Evolutionary conservation across 495 filamentous ascomycete genomes (phyloP).

Genomic region (Tuber aestivum): DNA sequence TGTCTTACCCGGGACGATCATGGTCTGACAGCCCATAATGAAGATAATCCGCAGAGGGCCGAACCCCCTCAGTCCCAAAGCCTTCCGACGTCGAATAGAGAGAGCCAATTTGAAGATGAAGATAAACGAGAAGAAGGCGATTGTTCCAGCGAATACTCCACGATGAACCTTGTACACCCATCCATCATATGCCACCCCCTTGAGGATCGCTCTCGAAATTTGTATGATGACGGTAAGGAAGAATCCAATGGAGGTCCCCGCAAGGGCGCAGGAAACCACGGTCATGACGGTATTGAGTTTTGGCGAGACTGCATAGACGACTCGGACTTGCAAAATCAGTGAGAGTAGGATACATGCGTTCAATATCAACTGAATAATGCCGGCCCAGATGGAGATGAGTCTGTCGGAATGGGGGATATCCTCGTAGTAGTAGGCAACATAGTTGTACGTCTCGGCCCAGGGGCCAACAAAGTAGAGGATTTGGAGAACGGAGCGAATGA

Average conservation of each 20-base stretch:
- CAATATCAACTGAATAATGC: slow-evolving; percentile 55
- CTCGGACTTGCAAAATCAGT: slow-evolving; percentile 65
- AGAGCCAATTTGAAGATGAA: slow-evolving; percentile 66
- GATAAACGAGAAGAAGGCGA: slow-evolving; percentile 68
- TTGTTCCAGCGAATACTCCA: slow-evolving; percentile 56
- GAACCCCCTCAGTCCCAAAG: slow-evolving; percentile 56
- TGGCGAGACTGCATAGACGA: slow-evolving; percentile 52
- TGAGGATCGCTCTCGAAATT: slow-evolving; percentile 53
- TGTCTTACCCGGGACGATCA: slow-evolving; percentile 68
- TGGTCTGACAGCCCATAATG: slow-evolving; percentile 68
- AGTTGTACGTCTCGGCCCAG: slow-evolving; percentile 54
- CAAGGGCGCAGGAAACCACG: slow-evolving; percentile 50
- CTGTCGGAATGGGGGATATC: slow-evolving; percentile 48
- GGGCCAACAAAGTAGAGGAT: slow-evolving; percentile 55
- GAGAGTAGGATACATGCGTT: slow-evolving; percentile 58
- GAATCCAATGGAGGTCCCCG: slow-evolving; percentile 55
- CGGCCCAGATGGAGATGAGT: slow-evolving; percentile 51
- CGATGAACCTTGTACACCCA: slow-evolving; percentile 54
- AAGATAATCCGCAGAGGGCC: slow-evolving; percentile 67
- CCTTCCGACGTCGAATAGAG: slow-evolving; percentile 54
- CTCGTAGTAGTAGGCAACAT: slow-evolving; percentile 52
- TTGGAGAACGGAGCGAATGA: slow-evolving; percentile 56
- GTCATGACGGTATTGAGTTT: slow-evolving; percentile 47
- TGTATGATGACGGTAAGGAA: slow-evolving; percentile 55
- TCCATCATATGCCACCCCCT: slow-evolving; percentile 22